Evolutionary conservation across 2,329 filamentous ascomycete genomes (phyloP).

Genomic region (Alternaria arbusti): DNA sequence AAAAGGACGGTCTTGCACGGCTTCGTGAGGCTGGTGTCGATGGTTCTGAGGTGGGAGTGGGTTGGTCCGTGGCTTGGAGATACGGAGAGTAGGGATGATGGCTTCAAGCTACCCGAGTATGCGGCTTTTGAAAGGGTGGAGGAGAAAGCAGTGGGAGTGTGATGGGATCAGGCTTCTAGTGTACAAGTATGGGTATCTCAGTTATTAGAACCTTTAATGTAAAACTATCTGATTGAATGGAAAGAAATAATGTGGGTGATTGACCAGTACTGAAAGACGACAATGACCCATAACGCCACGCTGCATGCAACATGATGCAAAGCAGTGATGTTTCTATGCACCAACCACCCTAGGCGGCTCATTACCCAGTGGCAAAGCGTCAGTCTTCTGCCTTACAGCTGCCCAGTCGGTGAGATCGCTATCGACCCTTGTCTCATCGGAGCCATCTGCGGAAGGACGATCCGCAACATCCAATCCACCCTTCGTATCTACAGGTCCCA

Average conservation of each 20-base stretch:
- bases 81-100: background rate
- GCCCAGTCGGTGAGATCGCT: constrained; percentile 7
- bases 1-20: background rate
- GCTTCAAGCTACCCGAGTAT: background rate
- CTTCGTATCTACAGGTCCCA: background rate
- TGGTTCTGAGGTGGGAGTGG: background rate
- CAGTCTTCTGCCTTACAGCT: background rate
- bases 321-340: background rate
- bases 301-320: background rate
- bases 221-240: background rate
- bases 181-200: background rate
- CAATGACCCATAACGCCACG: background rate
- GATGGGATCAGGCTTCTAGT: background rate
- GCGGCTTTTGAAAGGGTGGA: background rate
- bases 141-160: background rate
- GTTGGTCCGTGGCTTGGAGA: background rate
- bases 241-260: background rate
- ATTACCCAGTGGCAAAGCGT: background rate
- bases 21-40: background rate
- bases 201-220: background rate
- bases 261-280: background rate
- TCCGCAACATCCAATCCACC: background rate
- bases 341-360: background rate
- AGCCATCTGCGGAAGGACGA: constrained; percentile 15
- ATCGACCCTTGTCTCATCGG: constrained; percentile 15